Conservation (phyloP, 2,329 filamentous ascomycete species). For the Penicillium glabrum region DNA sequence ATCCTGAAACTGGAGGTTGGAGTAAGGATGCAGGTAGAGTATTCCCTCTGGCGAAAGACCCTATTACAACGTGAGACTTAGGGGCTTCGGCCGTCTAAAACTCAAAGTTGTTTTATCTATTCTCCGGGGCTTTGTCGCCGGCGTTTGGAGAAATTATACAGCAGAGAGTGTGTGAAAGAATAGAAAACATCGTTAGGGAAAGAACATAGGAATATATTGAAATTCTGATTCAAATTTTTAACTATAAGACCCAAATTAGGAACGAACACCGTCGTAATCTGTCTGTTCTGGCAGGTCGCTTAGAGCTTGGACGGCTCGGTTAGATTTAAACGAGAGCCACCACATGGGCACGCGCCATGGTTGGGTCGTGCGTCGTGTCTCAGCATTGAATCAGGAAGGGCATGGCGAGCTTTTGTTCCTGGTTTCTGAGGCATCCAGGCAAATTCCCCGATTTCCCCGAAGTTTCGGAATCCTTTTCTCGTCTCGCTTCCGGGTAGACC, state of each 20-base stretch:
- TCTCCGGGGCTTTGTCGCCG: background rate
- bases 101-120: background rate
- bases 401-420: background rate
- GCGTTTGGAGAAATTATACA: background rate
- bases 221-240: background rate
- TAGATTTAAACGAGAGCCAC: slow-evolving; percentile 14
- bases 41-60: background rate
- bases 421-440: background rate
- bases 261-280: background rate
- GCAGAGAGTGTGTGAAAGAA: background rate
- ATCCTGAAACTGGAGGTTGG: background rate
- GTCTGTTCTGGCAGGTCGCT: slow-evolving; percentile 12
- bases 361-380: slow-evolving; percentile 5
- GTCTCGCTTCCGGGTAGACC: background rate
- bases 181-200: background rate
- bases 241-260: background rate
- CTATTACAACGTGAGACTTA: background rate
- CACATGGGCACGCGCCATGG: background rate
- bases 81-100: background rate
- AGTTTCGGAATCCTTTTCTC: background rate
- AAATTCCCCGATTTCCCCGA: background rate
- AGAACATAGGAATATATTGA: background rate
- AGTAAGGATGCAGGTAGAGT: background rate
- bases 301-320: slow-evolving; percentile 15
- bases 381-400: background rate